Evolutionary conservation across 768 basidiomycete species (phyloP).

Genomic region (Tubosaeta sp.): DNA sequence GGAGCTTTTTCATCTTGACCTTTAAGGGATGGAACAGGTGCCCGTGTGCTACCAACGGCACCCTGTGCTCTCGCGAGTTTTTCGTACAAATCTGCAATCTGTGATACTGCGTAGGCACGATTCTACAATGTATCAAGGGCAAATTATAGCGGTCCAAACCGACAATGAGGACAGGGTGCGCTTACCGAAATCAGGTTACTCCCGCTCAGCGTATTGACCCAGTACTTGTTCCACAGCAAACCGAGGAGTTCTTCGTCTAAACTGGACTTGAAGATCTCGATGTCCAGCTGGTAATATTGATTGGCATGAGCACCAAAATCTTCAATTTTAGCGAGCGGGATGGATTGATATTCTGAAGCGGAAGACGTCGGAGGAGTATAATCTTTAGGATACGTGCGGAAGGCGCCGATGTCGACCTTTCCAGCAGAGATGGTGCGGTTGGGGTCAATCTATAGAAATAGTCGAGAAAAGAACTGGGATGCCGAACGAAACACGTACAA

Average conservation of each 20-base stretch:
- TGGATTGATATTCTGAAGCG: slow-evolving; percentile 89
- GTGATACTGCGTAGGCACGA: slow-evolving; percentile 88
- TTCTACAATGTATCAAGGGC: slow-evolving; percentile 51
- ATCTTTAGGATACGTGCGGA: slow-evolving; percentile 94
- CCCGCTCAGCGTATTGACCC: slow-evolving; percentile 95
- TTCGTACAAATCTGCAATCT: slow-evolving; percentile 84
- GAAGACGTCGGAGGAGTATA: slow-evolving; percentile 76
- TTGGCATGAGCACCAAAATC: slow-evolving; percentile 99
- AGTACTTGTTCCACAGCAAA: slow-evolving; percentile 98
- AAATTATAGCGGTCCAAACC: background rate
- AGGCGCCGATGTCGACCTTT: slow-evolving; percentile 98
- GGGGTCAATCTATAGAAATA: slow-evolving; percentile 74
- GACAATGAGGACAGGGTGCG: background rate
- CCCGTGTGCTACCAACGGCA: slow-evolving; percentile 54
- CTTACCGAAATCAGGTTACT: slow-evolving; percentile 88
- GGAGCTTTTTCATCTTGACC: slow-evolving; percentile 42
- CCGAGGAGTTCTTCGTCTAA: slow-evolving; percentile 86
- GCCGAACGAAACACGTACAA: slow-evolving; percentile 48
- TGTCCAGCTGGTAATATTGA: slow-evolving; percentile 91
- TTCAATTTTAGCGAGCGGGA: slow-evolving; percentile 95
- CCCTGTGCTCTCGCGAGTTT: slow-evolving; percentile 76
- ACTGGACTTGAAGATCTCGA: slow-evolving; percentile 91
- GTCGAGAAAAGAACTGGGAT: background rate
- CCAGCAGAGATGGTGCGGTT: slow-evolving; percentile 98
- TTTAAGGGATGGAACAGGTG: slow-evolving; percentile 50